Conservation (phyloP, 768 basidiomycete genomes). For the Suillus luteus region DNA sequence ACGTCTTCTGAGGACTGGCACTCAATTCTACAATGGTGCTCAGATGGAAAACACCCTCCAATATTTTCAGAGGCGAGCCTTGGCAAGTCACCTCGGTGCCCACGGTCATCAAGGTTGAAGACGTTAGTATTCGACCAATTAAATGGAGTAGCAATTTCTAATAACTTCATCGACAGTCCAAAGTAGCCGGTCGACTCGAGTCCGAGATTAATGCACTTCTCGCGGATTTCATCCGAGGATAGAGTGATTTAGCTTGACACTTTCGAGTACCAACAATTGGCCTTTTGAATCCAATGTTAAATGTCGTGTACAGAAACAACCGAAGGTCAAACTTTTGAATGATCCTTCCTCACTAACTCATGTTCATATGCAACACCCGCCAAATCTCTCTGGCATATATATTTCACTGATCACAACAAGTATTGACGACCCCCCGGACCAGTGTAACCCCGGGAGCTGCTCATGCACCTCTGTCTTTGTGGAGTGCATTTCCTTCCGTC, state of each 20-base stretch:
- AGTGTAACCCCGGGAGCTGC: neutral
- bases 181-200: constrained; percentile 2
- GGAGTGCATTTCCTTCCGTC: neutral
- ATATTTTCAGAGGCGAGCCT: constrained; percentile 60
- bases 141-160: neutral
- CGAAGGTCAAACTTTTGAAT: neutral
- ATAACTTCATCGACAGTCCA: neutral
- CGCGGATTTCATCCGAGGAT: constrained; percentile 3
- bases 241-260: neutral
- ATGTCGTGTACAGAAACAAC: neutral
- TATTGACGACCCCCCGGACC: neutral
- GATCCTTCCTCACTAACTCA: neutral
- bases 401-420: neutral
- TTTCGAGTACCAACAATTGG: neutral
- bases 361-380: neutral
- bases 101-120: constrained; percentile 61
- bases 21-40: constrained; percentile 6
- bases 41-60: constrained; percentile 68
- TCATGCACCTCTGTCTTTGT: neutral
- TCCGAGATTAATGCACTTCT: constrained; percentile 2
- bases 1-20: constrained; percentile 4
- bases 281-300: neutral
- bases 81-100: constrained; percentile 65
- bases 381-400: neutral
- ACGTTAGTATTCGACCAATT: constrained; percentile 44